Evolutionary conservation across 208 protist species (phyloP).

Genomic region (Trypanosoma theileri): DNA sequence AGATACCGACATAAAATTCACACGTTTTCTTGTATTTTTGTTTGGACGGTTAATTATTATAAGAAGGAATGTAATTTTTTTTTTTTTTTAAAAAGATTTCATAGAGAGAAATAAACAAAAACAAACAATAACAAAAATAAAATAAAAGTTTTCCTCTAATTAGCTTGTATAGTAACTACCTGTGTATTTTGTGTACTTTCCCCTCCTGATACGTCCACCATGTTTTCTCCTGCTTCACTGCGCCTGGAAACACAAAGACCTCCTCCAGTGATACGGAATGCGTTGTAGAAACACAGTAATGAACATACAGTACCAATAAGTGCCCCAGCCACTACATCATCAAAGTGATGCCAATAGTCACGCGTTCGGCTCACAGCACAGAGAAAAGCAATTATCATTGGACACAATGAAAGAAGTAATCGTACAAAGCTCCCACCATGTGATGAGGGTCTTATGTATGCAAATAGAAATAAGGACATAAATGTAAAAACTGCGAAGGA

Average conservation of each 20-base stretch:
- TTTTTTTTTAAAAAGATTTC: too few relatives aligned
- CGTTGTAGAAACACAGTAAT: slow-evolving; percentile 40
- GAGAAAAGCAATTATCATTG: slow-evolving; percentile 52
- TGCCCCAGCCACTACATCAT: slow-evolving; percentile 74
- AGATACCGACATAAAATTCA: too few relatives aligned
- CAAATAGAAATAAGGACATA: slow-evolving; percentile 70
- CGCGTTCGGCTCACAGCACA: slow-evolving; percentile 83
- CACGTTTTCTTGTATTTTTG: too few relatives aligned
- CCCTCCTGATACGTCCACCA: background rate
- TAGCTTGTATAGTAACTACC: too few relatives aligned
- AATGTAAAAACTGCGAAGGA: slow-evolving; percentile 76
- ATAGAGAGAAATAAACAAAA: too few relatives aligned
- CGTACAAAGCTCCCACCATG: slow-evolving; percentile 67
- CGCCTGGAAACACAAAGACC: slow-evolving; percentile 10
- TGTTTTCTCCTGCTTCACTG: background rate
- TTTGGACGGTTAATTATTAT: too few relatives aligned
- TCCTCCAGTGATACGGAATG: slow-evolving; percentile 5
- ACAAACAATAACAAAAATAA: too few relatives aligned
- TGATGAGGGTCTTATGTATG: slow-evolving; percentile 59
- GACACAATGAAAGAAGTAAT: slow-evolving; percentile 54
- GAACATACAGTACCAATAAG: slow-evolving; percentile 60
- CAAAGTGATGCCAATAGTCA: slow-evolving; percentile 88
- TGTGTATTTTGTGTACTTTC: too few relatives aligned
- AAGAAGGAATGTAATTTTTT: too few relatives aligned
- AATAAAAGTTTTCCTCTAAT: too few relatives aligned